phyloP scores from a whole-genome alignment of 768 basidiomycete species.

The Mycena maculata region DNA sequence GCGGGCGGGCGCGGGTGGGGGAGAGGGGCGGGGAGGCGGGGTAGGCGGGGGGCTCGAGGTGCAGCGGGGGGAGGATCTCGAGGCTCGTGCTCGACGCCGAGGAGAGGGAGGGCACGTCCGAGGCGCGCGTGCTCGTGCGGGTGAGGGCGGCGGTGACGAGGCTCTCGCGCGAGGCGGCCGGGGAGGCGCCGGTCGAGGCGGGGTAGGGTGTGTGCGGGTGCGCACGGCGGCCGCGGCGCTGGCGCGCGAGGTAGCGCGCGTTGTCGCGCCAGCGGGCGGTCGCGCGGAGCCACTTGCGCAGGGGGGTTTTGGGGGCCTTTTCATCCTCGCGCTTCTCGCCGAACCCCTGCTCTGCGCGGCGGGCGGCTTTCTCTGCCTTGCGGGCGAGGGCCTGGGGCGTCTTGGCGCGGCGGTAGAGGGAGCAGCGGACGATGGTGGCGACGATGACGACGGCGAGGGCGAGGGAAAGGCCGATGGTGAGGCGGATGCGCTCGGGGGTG shows the following conservation, averaged over 20 bases:
- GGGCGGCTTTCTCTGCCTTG: too few species aligned
- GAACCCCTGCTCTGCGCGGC: too few species aligned
- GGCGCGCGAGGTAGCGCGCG: slow-evolving; percentile 68
- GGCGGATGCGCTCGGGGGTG: slow-evolving; percentile 51
- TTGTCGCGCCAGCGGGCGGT: slow-evolving; percentile 78
- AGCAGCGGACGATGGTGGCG: slow-evolving; percentile 68
- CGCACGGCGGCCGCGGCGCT: slow-evolving; percentile 60
- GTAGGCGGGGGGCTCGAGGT: slow-evolving; percentile 19
- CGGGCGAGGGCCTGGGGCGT: slow-evolving; percentile 55
- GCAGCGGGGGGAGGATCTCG: neutral
- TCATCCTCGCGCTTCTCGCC: slow-evolving; percentile 13
- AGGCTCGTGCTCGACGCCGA: neutral
- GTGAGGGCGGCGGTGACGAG: too few species aligned
- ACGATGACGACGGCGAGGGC: slow-evolving; percentile 72
- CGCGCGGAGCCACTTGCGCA: slow-evolving; percentile 67
- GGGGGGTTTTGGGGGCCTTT: slow-evolving; percentile 53
- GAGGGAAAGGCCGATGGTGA: slow-evolving; percentile 69
- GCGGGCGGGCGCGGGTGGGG: too few species aligned
- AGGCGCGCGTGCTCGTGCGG: too few species aligned
- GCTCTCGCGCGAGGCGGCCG: neutral
- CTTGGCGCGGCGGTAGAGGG: slow-evolving; percentile 47
- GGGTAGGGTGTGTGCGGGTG: slow-evolving; percentile 35
- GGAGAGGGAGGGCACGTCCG: neutral
- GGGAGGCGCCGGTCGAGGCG: slow-evolving; percentile 27
- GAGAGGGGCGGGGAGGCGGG: neutral